Evolutionary conservation across 352 stramenopile species (phyloP), one percentile per base, ranked within the genome.

Genomic region (Pythium dissotocum): DNA sequence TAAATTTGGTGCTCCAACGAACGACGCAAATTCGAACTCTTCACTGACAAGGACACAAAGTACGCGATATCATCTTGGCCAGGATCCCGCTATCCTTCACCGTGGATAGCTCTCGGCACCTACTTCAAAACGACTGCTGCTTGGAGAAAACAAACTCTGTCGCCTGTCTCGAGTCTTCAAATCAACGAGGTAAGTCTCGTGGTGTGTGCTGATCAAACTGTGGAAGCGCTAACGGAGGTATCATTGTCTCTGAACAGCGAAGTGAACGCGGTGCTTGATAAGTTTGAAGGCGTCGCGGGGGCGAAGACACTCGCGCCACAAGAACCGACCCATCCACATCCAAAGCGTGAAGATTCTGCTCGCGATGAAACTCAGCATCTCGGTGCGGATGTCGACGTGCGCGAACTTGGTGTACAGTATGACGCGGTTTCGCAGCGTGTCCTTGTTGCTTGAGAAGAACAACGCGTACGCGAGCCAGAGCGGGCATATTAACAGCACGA

Each of bases 331-430:
- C 60, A 58, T 67, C 51, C 52, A 67, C 12, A 71, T 42, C 65
- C 65, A 71, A 36, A 65, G 13, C 32, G 65, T 66, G 49, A 65
- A 56, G 35, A 71, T 51, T 1, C 65, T 49, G 24, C 48, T 62
- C 10, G 48, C 7, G 10, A 65, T 18, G 13, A 71, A 65, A 13
- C 57, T 58, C 12, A 40, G 21, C 64, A 65, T 65, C 36, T 64
- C 46, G 14, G 65, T 40, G 1, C 21, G 35, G 13, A 71, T 53
- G 6, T 63, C 35, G 9, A 54, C 33, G 8, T 55, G 0, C 10
- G 38, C 63, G 9, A 70, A 35, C 14, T 38, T 36, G 2, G 12
- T 18, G 24, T 49, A 36, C 6, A 62, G 49, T 1, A 70, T 46
- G 10, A 63, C 56, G 30, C 65, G 65, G 33, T 66, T 71, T 6